phyloP scores from a whole-genome alignment of 768 basidiomycete species.

The Suillus spraguei region DNA sequence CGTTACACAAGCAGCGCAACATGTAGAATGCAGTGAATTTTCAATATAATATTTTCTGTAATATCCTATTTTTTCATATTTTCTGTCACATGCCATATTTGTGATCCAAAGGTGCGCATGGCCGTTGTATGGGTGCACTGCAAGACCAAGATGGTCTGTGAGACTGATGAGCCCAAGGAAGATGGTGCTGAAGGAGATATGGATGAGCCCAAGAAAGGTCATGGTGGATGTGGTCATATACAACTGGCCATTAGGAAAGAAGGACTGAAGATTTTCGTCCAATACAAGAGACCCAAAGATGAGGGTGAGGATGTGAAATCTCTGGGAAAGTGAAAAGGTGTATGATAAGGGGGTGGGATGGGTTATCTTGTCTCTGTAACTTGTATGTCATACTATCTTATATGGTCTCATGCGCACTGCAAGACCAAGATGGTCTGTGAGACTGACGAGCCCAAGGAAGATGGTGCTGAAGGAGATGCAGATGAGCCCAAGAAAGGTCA shows the following conservation, averaged over 20 bases:
- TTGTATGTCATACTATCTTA: no score
- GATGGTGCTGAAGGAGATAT: constrained; percentile 71
- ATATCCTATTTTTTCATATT: no score
- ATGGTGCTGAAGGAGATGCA: constrained; percentile 66
- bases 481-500: constrained; percentile 85
- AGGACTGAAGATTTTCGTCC: constrained; percentile 90
- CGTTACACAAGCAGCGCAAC: no score
- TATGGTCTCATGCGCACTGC: no score
- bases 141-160: constrained; percentile 89
- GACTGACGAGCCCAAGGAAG: constrained; percentile 86
- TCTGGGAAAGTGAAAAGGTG: no score
- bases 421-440: constrained; percentile 90
- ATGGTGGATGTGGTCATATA: constrained; percentile 94
- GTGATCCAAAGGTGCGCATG: constrained; percentile 84
- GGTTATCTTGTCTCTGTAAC: no score
- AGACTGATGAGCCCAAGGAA: constrained; percentile 86
- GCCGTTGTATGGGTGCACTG: constrained; percentile 82
- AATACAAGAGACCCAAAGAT: constrained; percentile 94
- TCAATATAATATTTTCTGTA: no score
- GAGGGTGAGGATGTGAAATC: no score
- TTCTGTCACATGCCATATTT: no score
- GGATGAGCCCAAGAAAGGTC: constrained; percentile 80
- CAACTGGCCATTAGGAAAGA: constrained; percentile 94
- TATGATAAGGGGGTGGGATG: no score
- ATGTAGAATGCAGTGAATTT: no score